A percentile compares a stretch with the other conserved stretches of the same genome.
Conservation (phyloP, 495 filamentous ascomycete species). For the Clohesyomyces aquaticus region DNA sequence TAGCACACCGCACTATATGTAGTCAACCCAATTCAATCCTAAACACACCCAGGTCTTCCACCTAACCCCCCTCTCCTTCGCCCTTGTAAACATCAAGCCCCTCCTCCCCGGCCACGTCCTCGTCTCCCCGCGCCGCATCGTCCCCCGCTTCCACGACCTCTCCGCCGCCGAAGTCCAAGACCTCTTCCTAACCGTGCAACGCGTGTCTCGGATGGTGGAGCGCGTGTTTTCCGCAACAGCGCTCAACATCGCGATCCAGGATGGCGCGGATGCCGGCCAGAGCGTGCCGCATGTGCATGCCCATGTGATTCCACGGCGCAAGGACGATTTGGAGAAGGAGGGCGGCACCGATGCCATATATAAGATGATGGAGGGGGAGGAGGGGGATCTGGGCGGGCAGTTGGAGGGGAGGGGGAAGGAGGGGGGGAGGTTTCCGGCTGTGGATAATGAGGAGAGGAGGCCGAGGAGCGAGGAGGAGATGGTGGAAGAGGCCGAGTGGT, state of each 20-base stretch:
- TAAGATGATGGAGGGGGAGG: conserved; percentile 78
- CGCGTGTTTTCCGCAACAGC: conserved; percentile 61
- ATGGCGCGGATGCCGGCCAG: conserved; percentile 86
- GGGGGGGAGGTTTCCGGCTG: conserved; percentile 55
- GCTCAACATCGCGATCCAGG: conserved; percentile 92
- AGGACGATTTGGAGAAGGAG: conserved; percentile 56
- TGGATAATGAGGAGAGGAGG: conserved; percentile 65
- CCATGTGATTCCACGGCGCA: conserved; percentile 83
- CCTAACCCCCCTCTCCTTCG: conserved; percentile 74
- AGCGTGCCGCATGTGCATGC: conserved; percentile 89
- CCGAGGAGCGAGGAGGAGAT: conserved; percentile 76
- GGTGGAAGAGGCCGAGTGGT: conserved; percentile 72
- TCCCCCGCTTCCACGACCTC: conserved; percentile 76
- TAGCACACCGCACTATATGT: too few relatives aligned
- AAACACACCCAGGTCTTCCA: conserved; percentile 65
- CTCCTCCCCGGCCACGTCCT: conserved; percentile 93
- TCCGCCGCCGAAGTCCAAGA: conserved; percentile 74
- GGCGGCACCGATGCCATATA: conserved; percentile 72
- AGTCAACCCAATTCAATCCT: not conserved
- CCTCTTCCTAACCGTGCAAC: conserved; percentile 81
- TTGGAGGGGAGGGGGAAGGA: conserved; percentile 51
- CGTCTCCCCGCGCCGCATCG: conserved; percentile 66
- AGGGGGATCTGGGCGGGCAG: conserved; percentile 75
- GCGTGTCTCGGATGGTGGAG: conserved; percentile 76
- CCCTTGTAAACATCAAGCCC: conserved; percentile 92